Base-by-base conservation (phyloP, 495 filamentous ascomycete genomes). In the Hypoxylon perforatum region DNA sequence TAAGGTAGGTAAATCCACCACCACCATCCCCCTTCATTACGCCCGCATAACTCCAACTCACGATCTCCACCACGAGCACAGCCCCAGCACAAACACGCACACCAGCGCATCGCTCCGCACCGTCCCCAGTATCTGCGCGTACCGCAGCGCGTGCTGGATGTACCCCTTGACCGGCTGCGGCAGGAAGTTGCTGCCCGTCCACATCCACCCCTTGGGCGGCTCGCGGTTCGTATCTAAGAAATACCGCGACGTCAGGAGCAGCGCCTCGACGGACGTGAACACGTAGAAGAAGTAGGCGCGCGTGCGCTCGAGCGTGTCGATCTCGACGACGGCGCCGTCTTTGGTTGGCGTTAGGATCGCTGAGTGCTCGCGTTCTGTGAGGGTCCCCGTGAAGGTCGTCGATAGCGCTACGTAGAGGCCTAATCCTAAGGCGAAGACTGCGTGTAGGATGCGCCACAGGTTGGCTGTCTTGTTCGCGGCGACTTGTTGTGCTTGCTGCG, bases 221-320 rank as follows among this genome's bases (percentile, higher is more conserved):
- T 61, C 63, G 68, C 78, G 67, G 52, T 80, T 80, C 53, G 82
- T 84, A 49, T 90, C 88, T 51, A 90, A 36, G 65, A 93, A 84
- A 57, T 87, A 88, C 62, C 91, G 80, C 19, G 85, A 85, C 7
- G 84, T 85, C 63, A 91, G 85, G 65, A 97, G 73, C 28, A 94
- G 63, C 55, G 93, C 75, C 80, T 97, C 92, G 10, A 87, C 91
- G 2, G 92, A 93, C 18, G 90, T 88, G 72, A 97, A 97, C 17
- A 74, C 76, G 54, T 90, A 85, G 68, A 90, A 86, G 77, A 95
- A 97, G 19, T 77, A 75, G 28, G 54, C 62, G 39, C 64, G 70
- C 47, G 59, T 52, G 61, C 49, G 63, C 17, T 68, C 76, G 17
- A 70, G 47, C 63, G 57, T 41, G 42, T 63, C 50, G 5, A 48